Evolutionary conservation across 2,329 filamentous ascomycete species (phyloP), one percentile per base, ranked within the genome.

Genomic region (Didymella pomorum): DNA sequence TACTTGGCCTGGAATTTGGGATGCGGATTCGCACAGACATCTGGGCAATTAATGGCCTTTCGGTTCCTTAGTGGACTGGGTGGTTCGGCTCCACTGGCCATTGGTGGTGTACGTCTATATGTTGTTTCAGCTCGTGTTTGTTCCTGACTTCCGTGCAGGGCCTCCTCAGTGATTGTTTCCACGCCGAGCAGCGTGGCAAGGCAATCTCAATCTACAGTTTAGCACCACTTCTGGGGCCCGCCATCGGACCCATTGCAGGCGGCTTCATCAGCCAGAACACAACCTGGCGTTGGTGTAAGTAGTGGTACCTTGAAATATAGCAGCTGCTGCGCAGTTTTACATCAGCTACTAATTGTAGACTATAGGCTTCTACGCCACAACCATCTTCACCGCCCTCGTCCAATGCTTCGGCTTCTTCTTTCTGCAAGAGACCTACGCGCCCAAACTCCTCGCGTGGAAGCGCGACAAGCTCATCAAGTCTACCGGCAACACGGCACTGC

Each of bases 281-380:
- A 8, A 86, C 83, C 1, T 92, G 90, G 90, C 83, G 89, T 37
- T 92, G 89, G 89, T 84, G 86, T 8, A 25, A 25, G 23, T 25
- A 25, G 23, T 25, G 7, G 23, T 25, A 25, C 7, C 23, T 25
- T 25, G 23, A 25, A 25, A 3, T 25, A 25, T 25, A 25, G 23
- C 7, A 25, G 23, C 23, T 25, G 23, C 23, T 25, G 23, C 23
- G 23, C 23, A 25, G 23, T 7, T 7, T 25, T 25, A 25, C 7
- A 25, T 25, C 23, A 7, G 23, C 23, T 25, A 25, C 23, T 25
- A 25, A 25, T 25, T 7, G 23, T 25, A 25, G 7, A 25, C 23
- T 25, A 25, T 25, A 25, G 23, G 23, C 23, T 92, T 92, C 77
- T 90, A 84, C 76, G 81, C 86, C 0, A 89, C 87, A 0, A 85